These are phyloP conservation scores for Penicillium sp. DNA, from an alignment of 2,329 filamentous ascomycete species.

Conservation along the genomic window DNA sequence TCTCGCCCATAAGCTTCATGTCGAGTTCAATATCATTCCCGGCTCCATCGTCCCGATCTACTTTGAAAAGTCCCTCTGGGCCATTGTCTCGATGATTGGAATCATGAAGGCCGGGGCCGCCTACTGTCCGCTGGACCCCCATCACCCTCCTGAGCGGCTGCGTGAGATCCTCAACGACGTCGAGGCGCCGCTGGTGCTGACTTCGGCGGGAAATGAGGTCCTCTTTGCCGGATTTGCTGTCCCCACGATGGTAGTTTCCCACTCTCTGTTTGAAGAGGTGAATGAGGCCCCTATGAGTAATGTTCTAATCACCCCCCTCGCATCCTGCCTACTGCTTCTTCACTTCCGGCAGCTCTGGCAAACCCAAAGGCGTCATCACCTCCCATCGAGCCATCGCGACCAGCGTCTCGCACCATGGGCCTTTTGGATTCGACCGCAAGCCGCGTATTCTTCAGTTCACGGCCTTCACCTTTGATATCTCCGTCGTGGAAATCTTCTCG, in stretches of 20 bases:
- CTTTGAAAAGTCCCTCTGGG: neutral
- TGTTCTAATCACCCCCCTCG: slow-evolving; percentile 29
- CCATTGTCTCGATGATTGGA: neutral
- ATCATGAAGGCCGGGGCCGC: neutral
- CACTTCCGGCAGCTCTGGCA: slow-evolving; percentile 36
- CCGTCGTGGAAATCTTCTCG: neutral
- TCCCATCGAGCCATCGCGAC: slow-evolving; percentile 16
- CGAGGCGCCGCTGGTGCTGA: neutral
- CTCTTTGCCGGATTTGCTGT: neutral
- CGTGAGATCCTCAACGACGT: neutral
- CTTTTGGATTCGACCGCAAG: neutral
- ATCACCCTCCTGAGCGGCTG: neutral
- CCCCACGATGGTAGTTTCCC: neutral
- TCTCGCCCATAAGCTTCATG: neutral
- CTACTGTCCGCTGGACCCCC: neutral
- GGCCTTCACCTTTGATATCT: neutral
- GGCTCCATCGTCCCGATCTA: neutral
- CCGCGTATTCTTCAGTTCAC: neutral
- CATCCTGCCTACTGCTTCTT: slow-evolving; percentile 52
- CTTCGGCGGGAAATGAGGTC: neutral
- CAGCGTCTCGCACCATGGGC: slow-evolving; percentile 5
- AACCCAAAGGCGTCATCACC: slow-evolving; percentile 22
- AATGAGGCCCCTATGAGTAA: neutral
- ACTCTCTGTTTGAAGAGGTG: neutral
- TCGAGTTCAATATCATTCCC: neutral